Base-by-base conservation (phyloP, 352 stramenopile genomes). In the Peronospora destructor region DNA sequence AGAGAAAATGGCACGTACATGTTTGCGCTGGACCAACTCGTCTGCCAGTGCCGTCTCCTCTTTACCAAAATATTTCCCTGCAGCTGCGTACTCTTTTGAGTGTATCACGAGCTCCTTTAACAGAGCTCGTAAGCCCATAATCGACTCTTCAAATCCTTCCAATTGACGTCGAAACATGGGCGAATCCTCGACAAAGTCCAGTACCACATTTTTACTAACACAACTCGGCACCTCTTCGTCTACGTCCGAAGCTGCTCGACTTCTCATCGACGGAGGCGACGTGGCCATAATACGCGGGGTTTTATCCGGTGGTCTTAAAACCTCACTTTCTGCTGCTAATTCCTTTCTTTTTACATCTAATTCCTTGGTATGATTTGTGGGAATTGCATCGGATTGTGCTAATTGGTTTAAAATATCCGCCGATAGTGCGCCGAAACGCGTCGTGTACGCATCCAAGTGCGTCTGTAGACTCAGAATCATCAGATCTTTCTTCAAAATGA, bases 121-220 rank as follows among this genome's bases (percentile, higher is more conserved):
- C 12, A 94, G 50, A 0, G 61, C 60, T 7, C 78, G 70, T 0
- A 94, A 56, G 0, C 79, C 81, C 1, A 68, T 65, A 3, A 91
- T 64, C 19, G 79, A 85, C 28, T 90, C 81, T 23, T 94, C 84
- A 35, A 90, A 85, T 14, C 73, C 67, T 45, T 94, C 84, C 13
- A 94, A 37, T 40, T 90, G 78, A 4, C 80, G 68, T 0, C 84
- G 65, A 50, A 91, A 94, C 79, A 90, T 90, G 37, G 84, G 84
- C 46, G 84, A 94, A 61, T 94, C 84, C 40, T 87, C 76, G 6
- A 87, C 77, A 56, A 84, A 94, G 61, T 94, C 78, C 28, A 94
- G 66, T 48, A 87, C 81, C 32, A 94, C 72, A 48, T 91, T 87
- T 45, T 86, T 84, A 17, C 83, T 68, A 49, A 1, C 61, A 51